A percentile compares a stretch with the other conserved stretches of the same genome.
phyloP scores from a whole-genome alignment of 768 basidiomycete genomes.

The Pulveroboletus frians region DNA sequence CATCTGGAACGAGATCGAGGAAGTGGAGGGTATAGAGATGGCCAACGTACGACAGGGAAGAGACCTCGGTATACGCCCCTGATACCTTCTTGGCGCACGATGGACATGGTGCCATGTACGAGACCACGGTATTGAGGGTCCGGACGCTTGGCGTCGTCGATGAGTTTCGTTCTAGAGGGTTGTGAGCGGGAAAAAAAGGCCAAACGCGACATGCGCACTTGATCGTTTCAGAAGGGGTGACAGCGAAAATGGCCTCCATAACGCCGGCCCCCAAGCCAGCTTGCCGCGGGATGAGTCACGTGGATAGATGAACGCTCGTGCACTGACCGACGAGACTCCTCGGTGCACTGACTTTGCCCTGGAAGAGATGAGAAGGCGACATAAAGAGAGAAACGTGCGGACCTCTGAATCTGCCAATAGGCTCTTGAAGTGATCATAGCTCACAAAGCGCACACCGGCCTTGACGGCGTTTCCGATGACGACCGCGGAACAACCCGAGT shows the following conservation, averaged over 20 bases:
- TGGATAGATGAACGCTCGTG: not conserved
- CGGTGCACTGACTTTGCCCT: slow-evolving; percentile 91
- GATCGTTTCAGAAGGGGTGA: slow-evolving; percentile 97
- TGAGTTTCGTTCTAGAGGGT: slow-evolving; percentile 82
- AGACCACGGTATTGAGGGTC: slow-evolving; percentile 84
- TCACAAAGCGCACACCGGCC: slow-evolving; percentile 93
- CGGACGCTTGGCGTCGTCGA: slow-evolving; percentile 86
- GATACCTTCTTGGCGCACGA: slow-evolving; percentile 82
- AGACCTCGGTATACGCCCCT: slow-evolving; percentile 84
- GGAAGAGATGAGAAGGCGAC: not conserved
- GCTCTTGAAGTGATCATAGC: slow-evolving; percentile 89
- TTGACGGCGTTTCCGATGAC: slow-evolving; percentile 89
- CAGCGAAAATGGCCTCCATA: slow-evolving; percentile 89
- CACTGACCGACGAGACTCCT: slow-evolving; percentile 71
- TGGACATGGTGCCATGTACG: slow-evolving; percentile 74
- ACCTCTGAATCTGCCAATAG: slow-evolving; percentile 81
- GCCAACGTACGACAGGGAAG: slow-evolving; percentile 77
- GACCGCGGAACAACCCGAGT: slow-evolving; percentile 86
- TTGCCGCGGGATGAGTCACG: slow-evolving; percentile 22
- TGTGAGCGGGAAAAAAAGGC: not conserved
- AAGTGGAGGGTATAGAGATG: too few species aligned
- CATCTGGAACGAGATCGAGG: slow-evolving; percentile 49
- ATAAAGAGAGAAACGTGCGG: slow-evolving; percentile 7
- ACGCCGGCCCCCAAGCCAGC: slow-evolving; percentile 85
- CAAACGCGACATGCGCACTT: slow-evolving; percentile 54